These are phyloP conservation scores for Biscogniauxia marginata DNA, from an alignment of 2,329 filamentous ascomycete genomes.

Conservation along the genomic window DNA sequence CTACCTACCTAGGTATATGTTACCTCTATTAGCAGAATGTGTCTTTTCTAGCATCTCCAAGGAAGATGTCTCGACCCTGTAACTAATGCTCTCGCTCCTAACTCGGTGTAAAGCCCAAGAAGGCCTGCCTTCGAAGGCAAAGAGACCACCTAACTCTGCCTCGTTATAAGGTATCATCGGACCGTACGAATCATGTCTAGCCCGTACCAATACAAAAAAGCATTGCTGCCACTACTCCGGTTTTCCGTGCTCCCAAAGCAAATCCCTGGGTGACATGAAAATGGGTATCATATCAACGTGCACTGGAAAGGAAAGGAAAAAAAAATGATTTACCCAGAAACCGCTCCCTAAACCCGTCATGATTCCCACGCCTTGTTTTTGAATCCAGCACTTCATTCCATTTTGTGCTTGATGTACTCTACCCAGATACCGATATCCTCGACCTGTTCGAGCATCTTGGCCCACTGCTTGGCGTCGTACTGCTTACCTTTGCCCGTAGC, in stretches of 20 bases:
- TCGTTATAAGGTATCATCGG: background rate
- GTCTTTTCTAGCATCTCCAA: too few relatives aligned
- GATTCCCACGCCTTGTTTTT: background rate
- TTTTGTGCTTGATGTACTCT: background rate
- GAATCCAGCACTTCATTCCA: background rate
- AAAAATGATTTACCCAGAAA: background rate
- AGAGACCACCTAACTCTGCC: too few relatives aligned
- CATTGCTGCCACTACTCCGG: background rate
- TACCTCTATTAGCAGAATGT: too few relatives aligned
- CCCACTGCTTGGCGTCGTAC: conserved; percentile 39
- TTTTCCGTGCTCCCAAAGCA: background rate
- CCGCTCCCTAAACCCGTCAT: background rate
- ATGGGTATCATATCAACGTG: background rate
- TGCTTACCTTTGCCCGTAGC: conserved; percentile 33
- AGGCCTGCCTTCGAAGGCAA: too few relatives aligned
- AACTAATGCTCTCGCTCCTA: too few relatives aligned
- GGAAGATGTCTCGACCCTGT: too few relatives aligned
- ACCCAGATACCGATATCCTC: conserved; percentile 53
- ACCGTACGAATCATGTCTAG: background rate
- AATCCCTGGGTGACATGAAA: background rate
- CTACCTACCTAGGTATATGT: too few relatives aligned
- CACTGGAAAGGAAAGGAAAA: background rate
- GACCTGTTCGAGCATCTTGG: conserved; percentile 45
- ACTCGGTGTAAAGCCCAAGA: too few relatives aligned
- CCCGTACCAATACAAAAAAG: background rate